Base-by-base conservation (phyloP, 805 yeast genomes). In the Candida ulmi region DNA sequence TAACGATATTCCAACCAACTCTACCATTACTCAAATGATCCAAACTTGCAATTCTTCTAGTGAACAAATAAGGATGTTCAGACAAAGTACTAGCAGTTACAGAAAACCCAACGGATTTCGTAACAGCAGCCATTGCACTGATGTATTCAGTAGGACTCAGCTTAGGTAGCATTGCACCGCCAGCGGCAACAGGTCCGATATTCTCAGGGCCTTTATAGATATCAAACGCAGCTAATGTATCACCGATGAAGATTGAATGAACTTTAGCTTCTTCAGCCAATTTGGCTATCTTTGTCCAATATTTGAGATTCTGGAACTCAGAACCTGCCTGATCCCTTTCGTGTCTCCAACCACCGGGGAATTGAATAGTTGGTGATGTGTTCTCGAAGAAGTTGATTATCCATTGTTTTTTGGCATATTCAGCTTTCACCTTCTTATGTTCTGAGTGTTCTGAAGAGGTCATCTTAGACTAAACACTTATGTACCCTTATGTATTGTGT, bases 1-100 rank as follows among this genome's bases (percentile, higher is more conserved):
- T 54, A 16, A 66, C 71, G 12, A 66, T 58, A 43, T 66, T 66
- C 71, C 71, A 66, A 18, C 71, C 71, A 40, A 66, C 43, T 43
- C 71, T 54, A 9, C 72, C 71, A 19, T 57, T 54, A 2, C 69
- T 60, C 39, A 67, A 52, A 43, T 66, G 71, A 40, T 66, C 71
- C 30, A 66, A 54, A 2, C 71, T 62, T 5, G 69, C 66, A 34
- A 66, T 47, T 38, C 71, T 52, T 47, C 70, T 52, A 17, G 69
- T 59, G 15, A 65, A 58, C 43, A 57, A 64, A 40, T 62, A 65
- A 0, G 71, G 71, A 5, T 57, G 59, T 35, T 66, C 72, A 42
- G 63, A 61, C 15, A 68, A 60, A 8, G 71, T 66, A 17, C 62
- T 50, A 30, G 61, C 61, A 8, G 71, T 66, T 16, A n/a, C n/a